A percentile compares a stretch with the other conserved stretches of the same genome.
phyloP scores from a whole-genome alignment of 371 early-diverging fungal species.

The Mortierella polycephala region DNA sequence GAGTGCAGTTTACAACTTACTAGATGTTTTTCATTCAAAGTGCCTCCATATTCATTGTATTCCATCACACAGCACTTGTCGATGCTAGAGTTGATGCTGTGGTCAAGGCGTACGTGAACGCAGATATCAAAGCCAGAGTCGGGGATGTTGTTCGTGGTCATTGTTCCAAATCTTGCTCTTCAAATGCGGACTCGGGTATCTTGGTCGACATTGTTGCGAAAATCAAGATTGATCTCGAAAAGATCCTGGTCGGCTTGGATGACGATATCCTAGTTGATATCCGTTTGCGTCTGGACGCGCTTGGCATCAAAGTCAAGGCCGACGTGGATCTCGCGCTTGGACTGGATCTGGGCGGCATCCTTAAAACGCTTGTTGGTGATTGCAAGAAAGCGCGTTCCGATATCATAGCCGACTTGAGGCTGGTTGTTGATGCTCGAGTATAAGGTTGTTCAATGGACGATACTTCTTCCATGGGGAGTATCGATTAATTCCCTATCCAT shows the following conservation, averaged over 20 bases:
- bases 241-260: slow-evolving; percentile 8
- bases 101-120: slow-evolving; percentile 12
- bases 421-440: background rate
- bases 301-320: slow-evolving; percentile 22
- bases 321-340: slow-evolving; percentile 13
- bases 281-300: slow-evolving; percentile 5
- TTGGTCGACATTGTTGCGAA: slow-evolving; percentile 13
- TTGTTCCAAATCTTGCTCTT: slow-evolving; percentile 9
- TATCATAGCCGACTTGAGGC: slow-evolving; percentile 1
- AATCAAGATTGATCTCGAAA: slow-evolving; percentile 11
- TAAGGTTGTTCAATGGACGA: too few relatives aligned
- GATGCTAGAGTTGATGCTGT: slow-evolving; percentile 16
- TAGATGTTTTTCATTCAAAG: too few relatives aligned
- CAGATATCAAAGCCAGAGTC: slow-evolving; percentile 10
- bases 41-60: background rate
- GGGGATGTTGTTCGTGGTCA: slow-evolving; percentile 5
- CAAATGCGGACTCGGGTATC: slow-evolving; percentile 6
- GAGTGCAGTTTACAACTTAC: too few relatives aligned
- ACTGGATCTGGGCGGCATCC: slow-evolving; percentile 4
- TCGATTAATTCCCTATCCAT: too few relatives aligned
- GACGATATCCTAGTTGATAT: slow-evolving; percentile 10
- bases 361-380: background rate
- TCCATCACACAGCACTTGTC: slow-evolving; percentile 16
- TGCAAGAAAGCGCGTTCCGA: background rate
- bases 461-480: too few relatives aligned